phyloP scores from a whole-genome alignment of 371 early-diverging fungal species.

The Syncephalastrum racemosum region DNA sequence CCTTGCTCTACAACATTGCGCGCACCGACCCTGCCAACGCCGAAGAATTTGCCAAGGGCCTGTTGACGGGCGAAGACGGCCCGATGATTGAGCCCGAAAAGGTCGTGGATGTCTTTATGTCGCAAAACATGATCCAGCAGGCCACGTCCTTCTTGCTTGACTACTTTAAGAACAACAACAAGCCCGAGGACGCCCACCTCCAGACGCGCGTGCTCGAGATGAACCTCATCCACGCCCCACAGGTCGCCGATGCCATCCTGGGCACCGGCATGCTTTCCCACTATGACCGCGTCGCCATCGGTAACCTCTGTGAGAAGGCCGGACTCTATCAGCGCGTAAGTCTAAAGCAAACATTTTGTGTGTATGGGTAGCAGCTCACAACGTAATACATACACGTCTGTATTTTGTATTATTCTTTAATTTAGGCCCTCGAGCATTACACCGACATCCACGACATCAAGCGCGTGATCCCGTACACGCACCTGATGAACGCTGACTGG shows the following conservation, averaged over 20 bases:
- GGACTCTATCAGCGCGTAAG: slow-evolving; percentile 88
- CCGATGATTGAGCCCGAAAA: slow-evolving; percentile 85
- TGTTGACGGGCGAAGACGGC: slow-evolving; percentile 81
- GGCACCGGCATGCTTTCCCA: slow-evolving; percentile 94
- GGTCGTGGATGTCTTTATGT: slow-evolving; percentile 87
- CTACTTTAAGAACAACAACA: slow-evolving; percentile 84
- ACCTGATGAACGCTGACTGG: slow-evolving; percentile 87
- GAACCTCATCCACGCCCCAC: slow-evolving; percentile 95
- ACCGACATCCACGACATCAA: slow-evolving; percentile 95
- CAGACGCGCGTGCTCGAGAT: slow-evolving; percentile 97
- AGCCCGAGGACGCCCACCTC: slow-evolving; percentile 87
- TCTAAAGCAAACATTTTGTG: background rate
- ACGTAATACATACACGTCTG: no score
- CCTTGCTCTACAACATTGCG: slow-evolving; percentile 87
- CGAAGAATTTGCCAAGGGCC: slow-evolving; percentile 86
- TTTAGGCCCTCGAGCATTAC: slow-evolving; percentile 95
- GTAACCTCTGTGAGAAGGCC: slow-evolving; percentile 94
- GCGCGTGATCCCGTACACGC: slow-evolving; percentile 89
- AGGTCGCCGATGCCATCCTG: slow-evolving; percentile 97
- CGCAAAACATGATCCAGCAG: slow-evolving; percentile 92
- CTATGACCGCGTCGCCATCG: slow-evolving; percentile 91
- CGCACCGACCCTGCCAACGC: slow-evolving; percentile 93
- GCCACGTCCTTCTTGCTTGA: slow-evolving; percentile 95
- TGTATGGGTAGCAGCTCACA: no score
- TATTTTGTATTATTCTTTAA: no score